Percentiles rank a stretch among this genome's conserved stretches.
These are phyloP conservation scores for Theobroma cacao DNA, from an alignment of 345 rosid species.

Conservation along the genomic window DNA sequence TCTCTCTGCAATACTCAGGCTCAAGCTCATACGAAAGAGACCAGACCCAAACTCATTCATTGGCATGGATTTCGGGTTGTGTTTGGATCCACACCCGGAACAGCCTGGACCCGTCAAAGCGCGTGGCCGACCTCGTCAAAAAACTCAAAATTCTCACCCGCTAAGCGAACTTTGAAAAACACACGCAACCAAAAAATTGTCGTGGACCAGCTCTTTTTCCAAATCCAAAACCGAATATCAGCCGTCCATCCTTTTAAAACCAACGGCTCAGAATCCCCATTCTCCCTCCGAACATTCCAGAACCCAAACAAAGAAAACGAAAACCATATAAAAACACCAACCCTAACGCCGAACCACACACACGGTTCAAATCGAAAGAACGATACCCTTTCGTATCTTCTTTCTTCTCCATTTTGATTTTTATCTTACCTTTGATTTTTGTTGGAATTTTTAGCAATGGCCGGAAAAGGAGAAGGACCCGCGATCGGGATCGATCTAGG, in stretches of 20 bases:
- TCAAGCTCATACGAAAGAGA: too few relatives aligned
- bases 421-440: neutral
- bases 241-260: neutral
- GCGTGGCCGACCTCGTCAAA: neutral
- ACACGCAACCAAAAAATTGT: neutral
- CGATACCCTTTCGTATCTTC: neutral
- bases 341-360: neutral
- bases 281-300: neutral
- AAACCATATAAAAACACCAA: neutral
- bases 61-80: too few relatives aligned
- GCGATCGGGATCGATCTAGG: constrained; percentile 41
- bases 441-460: constrained; percentile 17
- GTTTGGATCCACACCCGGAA: too few relatives aligned
- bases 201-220: neutral
- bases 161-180: neutral
- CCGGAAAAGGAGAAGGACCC: constrained; percentile 39
- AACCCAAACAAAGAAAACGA: neutral
- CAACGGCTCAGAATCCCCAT: neutral
- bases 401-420: neutral
- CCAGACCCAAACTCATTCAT: too few relatives aligned
- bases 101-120: neutral
- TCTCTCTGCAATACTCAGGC: too few relatives aligned
- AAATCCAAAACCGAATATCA: neutral
- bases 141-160: neutral
- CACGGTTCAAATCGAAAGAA: neutral